These are phyloP conservation scores for Ballota nigra DNA, from an alignment of 257 asterid species.

Conservation along the genomic window DNA sequence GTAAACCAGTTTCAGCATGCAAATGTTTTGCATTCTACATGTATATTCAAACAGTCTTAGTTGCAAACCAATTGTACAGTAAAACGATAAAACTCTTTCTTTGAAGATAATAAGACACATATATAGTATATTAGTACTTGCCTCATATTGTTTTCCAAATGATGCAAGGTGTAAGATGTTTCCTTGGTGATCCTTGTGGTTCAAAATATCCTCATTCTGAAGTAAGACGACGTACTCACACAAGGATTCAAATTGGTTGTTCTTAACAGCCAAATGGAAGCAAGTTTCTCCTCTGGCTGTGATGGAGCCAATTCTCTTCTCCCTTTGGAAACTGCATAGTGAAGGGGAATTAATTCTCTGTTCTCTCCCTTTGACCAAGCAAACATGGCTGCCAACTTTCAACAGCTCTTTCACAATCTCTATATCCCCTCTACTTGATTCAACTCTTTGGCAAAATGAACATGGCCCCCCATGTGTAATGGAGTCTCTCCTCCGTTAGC, in stretches of 20 bases:
- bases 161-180: constrained; percentile 56
- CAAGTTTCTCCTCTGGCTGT: constrained; percentile 40
- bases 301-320: constrained; percentile 28
- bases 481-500: background rate
- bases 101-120: background rate
- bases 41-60: too few species aligned
- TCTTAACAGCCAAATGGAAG: constrained; percentile 36
- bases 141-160: constrained; percentile 50
- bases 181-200: constrained; percentile 37
- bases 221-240: constrained; percentile 2
- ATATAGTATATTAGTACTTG: background rate
- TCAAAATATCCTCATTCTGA: constrained; percentile 24
- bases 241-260: constrained; percentile 27
- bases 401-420: constrained; percentile 38
- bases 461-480: background rate
- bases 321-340: constrained; percentile 37
- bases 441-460: background rate
- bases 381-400: constrained; percentile 26
- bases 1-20: too few species aligned
- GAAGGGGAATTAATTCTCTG: constrained; percentile 42
- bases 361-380: constrained; percentile 35
- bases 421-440: background rate
- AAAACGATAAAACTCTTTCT: too few species aligned
- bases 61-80: too few species aligned
- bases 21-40: too few species aligned